phyloP scores from a whole-genome alignment of 495 filamentous ascomycete species.

The Penicillium flavigenum region DNA sequence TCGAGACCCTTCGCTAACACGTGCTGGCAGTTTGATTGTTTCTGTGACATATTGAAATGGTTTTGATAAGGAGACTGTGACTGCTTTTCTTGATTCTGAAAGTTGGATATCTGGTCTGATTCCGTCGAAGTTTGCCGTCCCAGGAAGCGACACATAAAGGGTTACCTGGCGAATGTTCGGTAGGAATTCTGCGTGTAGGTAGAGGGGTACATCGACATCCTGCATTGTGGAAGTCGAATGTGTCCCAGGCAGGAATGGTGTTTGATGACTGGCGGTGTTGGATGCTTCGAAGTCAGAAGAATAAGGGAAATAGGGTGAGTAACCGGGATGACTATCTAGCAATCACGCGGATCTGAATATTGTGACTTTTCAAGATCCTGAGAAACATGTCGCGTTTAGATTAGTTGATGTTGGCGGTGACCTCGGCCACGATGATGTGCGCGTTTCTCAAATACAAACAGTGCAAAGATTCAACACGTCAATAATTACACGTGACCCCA shows the following conservation, averaged over 20 bases:
- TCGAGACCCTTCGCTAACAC: slow-evolving; percentile 43
- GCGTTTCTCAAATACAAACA: slow-evolving; percentile 2
- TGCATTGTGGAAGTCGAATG: slow-evolving; percentile 4
- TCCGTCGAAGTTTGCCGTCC: slow-evolving; percentile 39
- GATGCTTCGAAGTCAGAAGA: neutral
- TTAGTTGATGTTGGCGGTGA: neutral
- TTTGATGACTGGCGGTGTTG: neutral
- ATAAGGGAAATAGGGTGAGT: neutral
- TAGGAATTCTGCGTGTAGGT: slow-evolving; percentile 83
- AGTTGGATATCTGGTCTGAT: slow-evolving; percentile 33
- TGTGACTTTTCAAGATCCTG: neutral
- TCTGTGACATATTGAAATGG: slow-evolving; percentile 48
- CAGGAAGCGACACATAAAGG: slow-evolving; percentile 64
- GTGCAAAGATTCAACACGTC: neutral
- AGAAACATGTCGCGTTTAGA: neutral
- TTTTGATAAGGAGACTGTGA: slow-evolving; percentile 40
- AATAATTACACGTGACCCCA: neutral
- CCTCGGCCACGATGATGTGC: neutral
- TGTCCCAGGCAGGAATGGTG: neutral
- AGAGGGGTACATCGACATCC: slow-evolving; percentile 23
- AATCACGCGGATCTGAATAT: neutral
- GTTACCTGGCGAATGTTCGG: slow-evolving; percentile 83
- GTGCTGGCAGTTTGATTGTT: slow-evolving; percentile 65
- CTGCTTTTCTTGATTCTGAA: slow-evolving; percentile 42
- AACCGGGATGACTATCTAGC: neutral